Percentiles rank a stretch among this genome's conserved stretches.
phyloP scores from a whole-genome alignment of 768 basidiomycete genomes.

The Inosperma sp. region DNA sequence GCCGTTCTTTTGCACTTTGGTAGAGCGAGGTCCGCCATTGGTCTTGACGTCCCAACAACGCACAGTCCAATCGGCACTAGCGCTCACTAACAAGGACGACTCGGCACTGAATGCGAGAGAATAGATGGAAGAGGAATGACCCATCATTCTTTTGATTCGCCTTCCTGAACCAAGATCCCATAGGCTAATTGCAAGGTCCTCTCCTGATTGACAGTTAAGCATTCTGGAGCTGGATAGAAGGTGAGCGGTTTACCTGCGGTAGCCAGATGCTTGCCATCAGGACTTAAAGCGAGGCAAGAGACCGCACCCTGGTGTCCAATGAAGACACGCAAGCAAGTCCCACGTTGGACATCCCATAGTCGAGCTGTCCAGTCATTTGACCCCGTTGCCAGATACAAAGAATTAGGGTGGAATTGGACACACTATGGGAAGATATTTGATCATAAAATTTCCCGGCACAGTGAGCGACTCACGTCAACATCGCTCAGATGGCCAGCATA shows the following conservation, averaged over 20 bases:
- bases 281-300: conserved; percentile 81
- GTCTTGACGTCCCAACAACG: conserved; percentile 96
- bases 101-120: conserved; percentile 91
- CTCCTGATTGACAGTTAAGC: conserved; percentile 42
- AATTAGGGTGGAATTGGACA: conserved; percentile 95
- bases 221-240: conserved; percentile 3
- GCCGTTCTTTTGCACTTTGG: conserved; percentile 57
- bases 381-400: conserved; percentile 93
- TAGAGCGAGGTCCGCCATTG: conserved; percentile 52
- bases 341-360: conserved; percentile 97
- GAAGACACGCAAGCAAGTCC: conserved; percentile 90
- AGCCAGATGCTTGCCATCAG: conserved; percentile 91
- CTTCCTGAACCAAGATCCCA: conserved; percentile 98
- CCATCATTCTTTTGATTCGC: conserved; percentile 93
- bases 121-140: conserved; percentile 86
- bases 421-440: conserved; percentile 48
- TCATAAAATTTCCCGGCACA: neutral
- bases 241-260: conserved; percentile 58
- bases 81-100: conserved; percentile 85
- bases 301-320: conserved; percentile 91
- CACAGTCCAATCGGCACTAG: conserved; percentile 92
- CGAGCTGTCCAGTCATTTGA: conserved; percentile 96
- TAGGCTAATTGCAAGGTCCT: conserved; percentile 89
- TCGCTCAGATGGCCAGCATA: conserved; percentile 97
- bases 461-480: conserved; percentile 73